Evolutionary conservation across 148 eudicot species (phyloP), one percentile per base, ranked within the genome.

Genomic region (Dysphania ambrosioides): DNA sequence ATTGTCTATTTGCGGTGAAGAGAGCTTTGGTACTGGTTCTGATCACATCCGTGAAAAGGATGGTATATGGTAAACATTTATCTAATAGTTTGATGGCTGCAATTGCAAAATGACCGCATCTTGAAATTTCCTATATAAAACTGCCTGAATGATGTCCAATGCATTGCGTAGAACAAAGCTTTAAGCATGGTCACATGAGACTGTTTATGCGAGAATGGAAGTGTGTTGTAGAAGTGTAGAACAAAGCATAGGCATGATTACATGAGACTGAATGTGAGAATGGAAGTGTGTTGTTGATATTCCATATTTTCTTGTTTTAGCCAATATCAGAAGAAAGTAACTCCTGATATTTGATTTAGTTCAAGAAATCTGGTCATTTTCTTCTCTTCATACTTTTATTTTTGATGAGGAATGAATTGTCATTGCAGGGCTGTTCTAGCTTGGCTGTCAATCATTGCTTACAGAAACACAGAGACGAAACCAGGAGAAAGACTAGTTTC

Each of bases 1-100:
- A 41, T 75, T 96, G 82, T 96, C 99, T 49, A 86, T 96, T 66
- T 96, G 99, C 76, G 97, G 99, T 26, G 99, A 96, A 87, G 99
- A 92, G 87, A 96, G 99, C 81, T 96, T 96, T 51, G 99, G 99
- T 66, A 96, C 99, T 29, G 99, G 99, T 68, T 96, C 99, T 70
- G 97, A 92, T 82, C 99, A 96, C 82, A 90, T 96, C 63, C 97
- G 99, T 58, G 99, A 96, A 81, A 96, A 96, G 86, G 97, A 96
- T 87, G 99, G 99, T 55, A 90, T 96, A 79, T 96, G 99, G 99
- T 96, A 89, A 65, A 56, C n/a, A n/a, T 62, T 68, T 63, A 15
- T 49, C 42, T 18, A n/a, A 51, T 70, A 66, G 10, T 24, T 55
- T 63, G 30, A 27, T 47, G 4, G 34, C 38, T 26, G 13, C n/a